These are phyloP conservation scores for Dioscorea zingiberensis DNA, from an alignment of 106 monocot genomes.

Conservation along the genomic window DNA sequence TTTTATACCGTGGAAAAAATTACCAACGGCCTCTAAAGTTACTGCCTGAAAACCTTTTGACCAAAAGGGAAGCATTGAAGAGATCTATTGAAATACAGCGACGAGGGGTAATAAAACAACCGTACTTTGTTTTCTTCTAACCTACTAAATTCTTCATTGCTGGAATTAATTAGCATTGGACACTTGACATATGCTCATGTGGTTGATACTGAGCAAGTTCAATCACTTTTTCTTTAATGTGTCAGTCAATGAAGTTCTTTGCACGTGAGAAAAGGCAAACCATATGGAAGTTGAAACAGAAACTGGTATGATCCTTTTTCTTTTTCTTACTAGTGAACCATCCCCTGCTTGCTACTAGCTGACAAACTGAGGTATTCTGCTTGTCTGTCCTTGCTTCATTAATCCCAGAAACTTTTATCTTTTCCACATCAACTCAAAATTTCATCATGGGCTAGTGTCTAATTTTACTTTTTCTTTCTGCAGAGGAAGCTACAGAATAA, in stretches of 20 bases:
- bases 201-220: background rate
- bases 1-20: slow-evolving; percentile 87
- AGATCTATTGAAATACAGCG: slow-evolving; percentile 76
- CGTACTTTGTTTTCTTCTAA: background rate
- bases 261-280: slow-evolving; percentile 43
- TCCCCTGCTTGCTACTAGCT: no score
- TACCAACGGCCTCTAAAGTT: slow-evolving; percentile 41
- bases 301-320: slow-evolving; percentile 25
- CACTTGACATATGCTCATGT: no score
- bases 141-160: background rate
- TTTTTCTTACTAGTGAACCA: no score
- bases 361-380: no score
- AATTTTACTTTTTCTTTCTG: no score
- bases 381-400: no score
- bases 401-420: no score
- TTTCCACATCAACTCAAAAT: no score
- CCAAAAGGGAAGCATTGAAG: slow-evolving; percentile 64
- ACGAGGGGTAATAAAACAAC: slow-evolving; percentile 59
- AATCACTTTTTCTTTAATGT: slow-evolving; percentile 1
- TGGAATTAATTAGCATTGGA: no score
- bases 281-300: slow-evolving; percentile 42
- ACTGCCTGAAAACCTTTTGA: slow-evolving; percentile 48
- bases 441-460: no score
- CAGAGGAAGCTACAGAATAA: no score
- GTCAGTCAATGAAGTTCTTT: slow-evolving; percentile 82